Evolutionary conservation across 2,329 filamentous ascomycete species (phyloP).

Genomic region (Xylariaceae sp.): DNA sequence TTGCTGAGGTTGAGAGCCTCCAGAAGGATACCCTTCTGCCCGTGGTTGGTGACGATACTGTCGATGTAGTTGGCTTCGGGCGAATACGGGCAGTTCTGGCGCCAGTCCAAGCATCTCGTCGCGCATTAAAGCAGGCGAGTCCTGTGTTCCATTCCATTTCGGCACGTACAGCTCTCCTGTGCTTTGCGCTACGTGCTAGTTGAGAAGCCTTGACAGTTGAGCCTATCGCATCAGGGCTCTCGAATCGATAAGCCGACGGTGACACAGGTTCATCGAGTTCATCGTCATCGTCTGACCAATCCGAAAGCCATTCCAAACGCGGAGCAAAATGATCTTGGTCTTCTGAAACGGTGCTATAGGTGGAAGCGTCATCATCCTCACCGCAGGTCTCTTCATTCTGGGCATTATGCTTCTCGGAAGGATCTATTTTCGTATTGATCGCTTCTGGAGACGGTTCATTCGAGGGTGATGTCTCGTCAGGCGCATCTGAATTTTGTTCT

Average conservation of each 20-base stretch:
- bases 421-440: constrained; percentile 20
- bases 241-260: constrained; percentile 50
- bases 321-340: constrained; percentile 49
- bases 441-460: constrained; percentile 3
- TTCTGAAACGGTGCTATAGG: constrained; percentile 46
- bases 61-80: constrained; percentile 38
- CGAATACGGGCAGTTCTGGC: constrained; percentile 60
- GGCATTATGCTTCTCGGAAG: constrained; percentile 32
- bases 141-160: constrained; percentile 79
- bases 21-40: constrained; percentile 50
- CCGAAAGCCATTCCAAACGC: constrained; percentile 56
- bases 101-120: constrained; percentile 82
- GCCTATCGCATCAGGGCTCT: constrained; percentile 48
- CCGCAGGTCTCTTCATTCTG: constrained; percentile 34
- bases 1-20: constrained; percentile 42
- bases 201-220: constrained; percentile 40
- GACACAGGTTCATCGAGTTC: constrained; percentile 34
- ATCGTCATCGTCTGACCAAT: constrained; percentile 53
- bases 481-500: background rate
- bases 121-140: constrained; percentile 71
- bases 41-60: constrained; percentile 38
- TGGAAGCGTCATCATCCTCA: constrained; percentile 44
- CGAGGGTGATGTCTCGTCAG: background rate
- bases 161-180: constrained; percentile 56
- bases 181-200: constrained; percentile 51